Base-by-base conservation (phyloP, 371 early-diverging fungal species). In the Rhizopus sp. region DNA sequence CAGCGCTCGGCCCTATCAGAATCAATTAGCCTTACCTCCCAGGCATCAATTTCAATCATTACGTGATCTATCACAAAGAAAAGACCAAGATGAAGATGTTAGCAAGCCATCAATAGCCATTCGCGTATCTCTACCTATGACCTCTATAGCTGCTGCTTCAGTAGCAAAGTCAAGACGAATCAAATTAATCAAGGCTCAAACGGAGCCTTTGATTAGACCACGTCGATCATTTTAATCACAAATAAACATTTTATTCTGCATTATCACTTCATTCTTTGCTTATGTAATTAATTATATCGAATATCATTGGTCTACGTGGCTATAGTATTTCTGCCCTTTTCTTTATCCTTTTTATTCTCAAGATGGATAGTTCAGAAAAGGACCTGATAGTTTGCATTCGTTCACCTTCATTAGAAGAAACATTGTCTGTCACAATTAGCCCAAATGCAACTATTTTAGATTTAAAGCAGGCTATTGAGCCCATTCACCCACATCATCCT, bases 331-430 rank as follows among this genome's bases (percentile, higher is more conserved):
- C n/a, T 15, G 41, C 15, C 15, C 23, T 23, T n/a, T 41, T 15
- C 9, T 15, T n/a, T n/a, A 10, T 31, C 23, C n/a, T 31, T 48
- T 13, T 32, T 31, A n/a, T 15, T 16, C 9, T 38, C 38, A 41
- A 41, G 15, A 41, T n/a, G 32, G 47, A 54, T 15, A 12, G 17
- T 39, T 50, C 35, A 7, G 60, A 57, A 32, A 60, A 53, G 15
- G 50, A 54, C 32, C 15, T 60, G 5, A 64, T 64, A 5, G 61
- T 79, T 17, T 55, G 66, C 16, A 59, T 79, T 16, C 70, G 77
- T 8, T 79, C 80, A 8, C 77, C 80, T 15, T 72, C 80, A 9
- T 53, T 79, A 6, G 52, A 68, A 16, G 75, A 79, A 37, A 69
- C 77, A 3, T 47, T 79, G 5, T 42, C 56, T 5, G 42, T 79